These are phyloP conservation scores for Diospyros lotus DNA, from an alignment of 148 eudicot genomes.

Conservation along the genomic window DNA sequence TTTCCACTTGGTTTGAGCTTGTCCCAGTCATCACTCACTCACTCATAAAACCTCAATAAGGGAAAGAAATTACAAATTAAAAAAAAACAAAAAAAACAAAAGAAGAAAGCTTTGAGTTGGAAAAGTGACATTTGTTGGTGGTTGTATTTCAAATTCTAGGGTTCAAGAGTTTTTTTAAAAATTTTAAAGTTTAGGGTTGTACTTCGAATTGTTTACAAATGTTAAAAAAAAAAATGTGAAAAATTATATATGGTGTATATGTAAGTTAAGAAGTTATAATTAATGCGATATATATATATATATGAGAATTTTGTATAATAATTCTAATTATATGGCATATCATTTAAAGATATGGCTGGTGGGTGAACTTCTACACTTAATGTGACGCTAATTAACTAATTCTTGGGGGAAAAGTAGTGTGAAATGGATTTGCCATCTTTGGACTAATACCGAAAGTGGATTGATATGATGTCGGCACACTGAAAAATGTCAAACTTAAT, in stretches of 20 bases:
- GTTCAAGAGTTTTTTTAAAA: not conserved
- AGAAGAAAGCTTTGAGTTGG: no score
- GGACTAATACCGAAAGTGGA: conserved; percentile 4
- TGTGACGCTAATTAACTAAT: conserved; percentile 1
- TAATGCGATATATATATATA: not conserved
- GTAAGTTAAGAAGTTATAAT: no score
- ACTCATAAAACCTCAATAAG: no score
- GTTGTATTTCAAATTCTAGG: conserved; percentile 3
- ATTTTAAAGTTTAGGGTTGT: no score
- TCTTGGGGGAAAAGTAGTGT: not conserved
- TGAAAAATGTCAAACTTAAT: not conserved
- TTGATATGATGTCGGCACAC: not conserved
- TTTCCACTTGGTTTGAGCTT: no score
- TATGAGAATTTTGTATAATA: not conserved
- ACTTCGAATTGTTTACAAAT: no score
- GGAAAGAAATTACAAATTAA: no score
- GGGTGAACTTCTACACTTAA: conserved; percentile 3
- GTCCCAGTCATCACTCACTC: no score
- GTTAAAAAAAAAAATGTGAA: no score
- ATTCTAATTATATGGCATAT: no score
- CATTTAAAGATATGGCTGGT: not conserved
- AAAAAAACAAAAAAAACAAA: no score
- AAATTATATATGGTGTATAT: no score
- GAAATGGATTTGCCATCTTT: not conserved
- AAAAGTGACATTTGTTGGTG: conserved; percentile 13